Conservation (phyloP, 495 filamentous ascomycete species). For the Lasiosphaeria hispida region DNA sequence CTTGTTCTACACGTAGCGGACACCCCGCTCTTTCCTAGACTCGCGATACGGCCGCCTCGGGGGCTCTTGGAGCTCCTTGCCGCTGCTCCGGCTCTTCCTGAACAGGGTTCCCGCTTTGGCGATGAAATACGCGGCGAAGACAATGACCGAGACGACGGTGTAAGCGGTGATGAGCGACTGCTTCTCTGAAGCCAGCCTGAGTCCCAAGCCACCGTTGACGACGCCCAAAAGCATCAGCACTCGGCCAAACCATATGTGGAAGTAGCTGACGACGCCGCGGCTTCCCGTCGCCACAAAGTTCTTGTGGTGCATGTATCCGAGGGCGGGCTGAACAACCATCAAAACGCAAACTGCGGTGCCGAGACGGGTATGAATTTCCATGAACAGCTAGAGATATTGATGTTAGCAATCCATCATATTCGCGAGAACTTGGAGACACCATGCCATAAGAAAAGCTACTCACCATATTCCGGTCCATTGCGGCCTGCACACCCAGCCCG, state of each 20-base stretch:
- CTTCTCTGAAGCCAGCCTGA: conserved; percentile 46
- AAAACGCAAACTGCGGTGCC: conserved; percentile 59
- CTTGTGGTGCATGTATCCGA: conserved; percentile 64
- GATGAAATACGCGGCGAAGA: conserved; percentile 45
- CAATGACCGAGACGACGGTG: conserved; percentile 55
- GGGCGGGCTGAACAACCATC: conserved; percentile 60
- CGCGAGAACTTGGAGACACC: neutral
- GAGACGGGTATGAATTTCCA: conserved; percentile 45
- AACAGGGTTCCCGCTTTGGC: conserved; percentile 17
- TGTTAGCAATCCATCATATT: conserved; percentile 9
- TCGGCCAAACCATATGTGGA: conserved; percentile 72
- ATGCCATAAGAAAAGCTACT: conserved; percentile 18
- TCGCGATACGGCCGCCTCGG: conserved; percentile 10
- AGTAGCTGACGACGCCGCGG: conserved; percentile 54
- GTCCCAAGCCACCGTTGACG: conserved; percentile 69
- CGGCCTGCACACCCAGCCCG: conserved; percentile 57
- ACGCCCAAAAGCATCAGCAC: conserved; percentile 60
- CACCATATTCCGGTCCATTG: conserved; percentile 33
- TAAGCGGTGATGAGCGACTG: conserved; percentile 56
- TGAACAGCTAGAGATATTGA: conserved; percentile 32
- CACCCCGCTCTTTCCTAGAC: conserved; percentile 1
- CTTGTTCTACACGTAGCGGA: neutral
- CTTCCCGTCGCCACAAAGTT: conserved; percentile 46
- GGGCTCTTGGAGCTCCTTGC: neutral
- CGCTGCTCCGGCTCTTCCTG: neutral